Percentiles rank a stretch among this genome's conserved stretches.
These are phyloP conservation scores for Microdochium bolleyi DNA, from an alignment of 2,329 filamentous ascomycete species.

Conservation along the genomic window DNA sequence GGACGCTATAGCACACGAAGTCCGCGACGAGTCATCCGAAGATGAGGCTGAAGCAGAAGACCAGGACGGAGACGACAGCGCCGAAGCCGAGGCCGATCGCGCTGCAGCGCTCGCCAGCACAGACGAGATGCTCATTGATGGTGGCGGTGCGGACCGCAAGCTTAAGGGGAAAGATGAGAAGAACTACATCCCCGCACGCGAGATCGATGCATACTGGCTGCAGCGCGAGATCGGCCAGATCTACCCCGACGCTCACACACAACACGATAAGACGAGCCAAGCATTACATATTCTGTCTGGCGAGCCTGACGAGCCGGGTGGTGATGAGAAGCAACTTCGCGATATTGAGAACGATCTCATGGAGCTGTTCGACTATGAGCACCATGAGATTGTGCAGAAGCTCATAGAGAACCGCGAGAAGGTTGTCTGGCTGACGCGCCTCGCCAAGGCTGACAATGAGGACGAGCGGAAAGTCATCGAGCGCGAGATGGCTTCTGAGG, in stretches of 20 bases:
- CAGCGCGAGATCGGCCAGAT: constrained; percentile 84
- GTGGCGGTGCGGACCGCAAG: constrained; percentile 41
- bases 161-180: constrained; percentile 43
- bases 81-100: constrained; percentile 36
- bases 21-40: constrained; percentile 80
- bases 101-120: constrained; percentile 46
- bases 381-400: constrained; percentile 85
- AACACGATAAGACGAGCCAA: constrained; percentile 84
- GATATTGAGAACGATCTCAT: constrained; percentile 98
- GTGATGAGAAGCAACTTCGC: constrained; percentile 75
- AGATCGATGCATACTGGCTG: constrained; percentile 96
- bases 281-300: constrained; percentile 79
- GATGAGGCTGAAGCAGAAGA: constrained; percentile 64
- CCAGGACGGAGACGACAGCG: constrained; percentile 39
- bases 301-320: constrained; percentile 59
- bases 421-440: constrained; percentile 88
- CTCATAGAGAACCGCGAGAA: constrained; percentile 89
- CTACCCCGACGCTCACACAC: constrained; percentile 85
- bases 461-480: constrained; percentile 71
- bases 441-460: constrained; percentile 74
- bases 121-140: constrained; percentile 80
- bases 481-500: constrained; percentile 84
- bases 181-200: constrained; percentile 67
- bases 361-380: constrained; percentile 96
- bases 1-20: constrained; percentile 70